These are phyloP conservation scores for Dryas alaskensis DNA, from an alignment of 306 rosid species.

Conservation along the genomic window DNA sequence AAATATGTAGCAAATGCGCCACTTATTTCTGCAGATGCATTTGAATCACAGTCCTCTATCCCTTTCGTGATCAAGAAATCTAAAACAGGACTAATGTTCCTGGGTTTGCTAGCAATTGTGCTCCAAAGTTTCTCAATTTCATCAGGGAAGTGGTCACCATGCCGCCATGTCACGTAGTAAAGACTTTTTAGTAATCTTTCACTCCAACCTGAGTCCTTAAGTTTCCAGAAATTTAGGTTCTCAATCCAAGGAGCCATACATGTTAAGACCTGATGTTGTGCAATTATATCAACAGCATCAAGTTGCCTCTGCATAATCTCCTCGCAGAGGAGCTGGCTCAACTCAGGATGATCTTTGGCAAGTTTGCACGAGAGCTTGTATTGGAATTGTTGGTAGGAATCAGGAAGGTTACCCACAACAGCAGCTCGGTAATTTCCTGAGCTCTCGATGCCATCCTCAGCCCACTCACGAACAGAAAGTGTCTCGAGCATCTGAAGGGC, in stretches of 20 bases:
- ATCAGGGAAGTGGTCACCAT: conserved; percentile 97
- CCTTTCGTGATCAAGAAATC: conserved; percentile 99
- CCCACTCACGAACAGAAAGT: conserved; percentile 98
- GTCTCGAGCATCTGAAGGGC: conserved; percentile 99
- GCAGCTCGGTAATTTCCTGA: conserved; percentile 99
- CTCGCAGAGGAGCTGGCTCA: conserved; percentile 98
- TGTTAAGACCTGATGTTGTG: conserved; percentile 99
- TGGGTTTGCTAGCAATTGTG: conserved; percentile 99
- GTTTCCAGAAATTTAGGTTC: conserved; percentile 97
- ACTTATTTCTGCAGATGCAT: conserved; percentile 97
- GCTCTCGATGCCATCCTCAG: conserved; percentile 94
- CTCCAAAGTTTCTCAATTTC: conserved; percentile 99
- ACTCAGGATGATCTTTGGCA: conserved; percentile 97
- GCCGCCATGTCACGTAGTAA: conserved; percentile 96
- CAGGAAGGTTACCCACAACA: conserved; percentile 99
- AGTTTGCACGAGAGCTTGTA: conserved; percentile 99
- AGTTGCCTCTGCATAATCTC: conserved; percentile 99
- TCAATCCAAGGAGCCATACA: conserved; percentile 99
- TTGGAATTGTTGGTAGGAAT: conserved; percentile 98
- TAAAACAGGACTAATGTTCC: conserved; percentile 93
- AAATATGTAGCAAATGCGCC: conserved; percentile 99
- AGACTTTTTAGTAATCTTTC: conserved; percentile 94
- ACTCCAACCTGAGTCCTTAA: conserved; percentile 94
- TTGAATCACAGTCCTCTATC: conserved; percentile 98
- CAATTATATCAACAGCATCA: conserved; percentile 99